phyloP scores from a whole-genome alignment of 2,329 filamentous ascomycete genomes.

The Talaromyces marneffei region DNA sequence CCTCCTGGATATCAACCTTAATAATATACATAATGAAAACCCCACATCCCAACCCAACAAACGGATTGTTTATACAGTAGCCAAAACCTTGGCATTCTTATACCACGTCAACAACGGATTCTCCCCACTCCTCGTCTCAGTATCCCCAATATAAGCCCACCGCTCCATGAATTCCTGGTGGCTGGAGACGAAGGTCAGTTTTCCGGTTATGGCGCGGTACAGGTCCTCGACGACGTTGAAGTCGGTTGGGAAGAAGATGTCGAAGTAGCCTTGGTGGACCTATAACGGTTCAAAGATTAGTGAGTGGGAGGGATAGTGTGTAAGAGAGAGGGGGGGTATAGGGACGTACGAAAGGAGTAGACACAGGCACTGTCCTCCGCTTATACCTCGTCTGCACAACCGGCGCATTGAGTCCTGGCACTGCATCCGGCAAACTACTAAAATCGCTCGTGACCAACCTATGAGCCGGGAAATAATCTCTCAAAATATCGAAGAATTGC shows the following conservation, averaged over 20 bases:
- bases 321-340: not conserved
- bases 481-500: conserved; percentile 92
- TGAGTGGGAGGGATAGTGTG: no score
- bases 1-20: not conserved
- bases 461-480: conserved; percentile 83
- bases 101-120: conserved; percentile 92
- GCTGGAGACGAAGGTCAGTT: conserved; percentile 74
- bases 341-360: conserved; percentile 72
- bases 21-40: not conserved
- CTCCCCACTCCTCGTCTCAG: conserved; percentile 81
- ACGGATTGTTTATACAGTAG: conserved; percentile 61
- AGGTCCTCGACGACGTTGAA: conserved; percentile 86
- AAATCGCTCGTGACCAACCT: conserved; percentile 88
- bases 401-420: conserved; percentile 80
- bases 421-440: conserved; percentile 73
- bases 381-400: conserved; percentile 94
- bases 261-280: conserved; percentile 98
- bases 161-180: conserved; percentile 87
- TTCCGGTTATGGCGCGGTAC: conserved; percentile 88
- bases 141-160: conserved; percentile 89
- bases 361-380: conserved; percentile 79
- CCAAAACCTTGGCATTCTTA: conserved; percentile 88
- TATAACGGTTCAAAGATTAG: conserved; percentile 31
- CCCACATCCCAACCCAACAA: not conserved
- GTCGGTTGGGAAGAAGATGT: conserved; percentile 96